Evolutionary conservation across 2,329 filamentous ascomycete species (phyloP).

Genomic region (Hymenoscyphus occultus): DNA sequence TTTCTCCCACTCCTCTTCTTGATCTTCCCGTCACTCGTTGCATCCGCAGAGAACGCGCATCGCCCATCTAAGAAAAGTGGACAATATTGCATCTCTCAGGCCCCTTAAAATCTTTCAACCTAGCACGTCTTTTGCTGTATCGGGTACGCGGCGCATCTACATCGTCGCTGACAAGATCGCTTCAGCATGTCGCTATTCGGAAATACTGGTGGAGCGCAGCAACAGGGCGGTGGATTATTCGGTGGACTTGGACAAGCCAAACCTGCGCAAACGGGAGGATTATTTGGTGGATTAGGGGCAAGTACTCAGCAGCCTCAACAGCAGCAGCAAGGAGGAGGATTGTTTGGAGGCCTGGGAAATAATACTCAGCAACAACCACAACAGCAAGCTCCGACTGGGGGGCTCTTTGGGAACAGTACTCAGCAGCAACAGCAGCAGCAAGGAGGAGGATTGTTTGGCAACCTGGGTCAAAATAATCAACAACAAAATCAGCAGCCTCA

Average conservation of each 20-base stretch:
- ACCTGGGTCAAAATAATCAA: constrained; percentile 26
- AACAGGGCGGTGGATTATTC: constrained; percentile 9
- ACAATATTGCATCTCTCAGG: background rate
- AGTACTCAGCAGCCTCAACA: constrained; percentile 23
- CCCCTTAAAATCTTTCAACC: background rate
- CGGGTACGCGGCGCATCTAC: constrained; percentile 1
- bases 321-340: constrained; percentile 28
- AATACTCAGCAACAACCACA: constrained; percentile 27
- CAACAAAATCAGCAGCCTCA: constrained; percentile 26
- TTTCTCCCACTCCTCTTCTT: background rate
- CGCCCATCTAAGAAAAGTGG: no score
- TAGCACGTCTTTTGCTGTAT: background rate
- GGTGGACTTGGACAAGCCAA: constrained; percentile 33
- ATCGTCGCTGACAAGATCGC: background rate
- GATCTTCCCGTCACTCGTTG: background rate
- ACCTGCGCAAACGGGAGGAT: constrained; percentile 16
- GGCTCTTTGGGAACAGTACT: constrained; percentile 22
- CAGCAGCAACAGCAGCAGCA: constrained; percentile 33
- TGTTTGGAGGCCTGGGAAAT: constrained; percentile 41
- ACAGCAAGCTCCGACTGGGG: constrained; percentile 29
- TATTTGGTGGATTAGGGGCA: constrained; percentile 21
- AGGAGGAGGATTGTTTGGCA: constrained; percentile 29
- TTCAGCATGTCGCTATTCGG: constrained; percentile 18
- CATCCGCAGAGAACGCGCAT: background rate
- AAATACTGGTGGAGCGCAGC: constrained; percentile 19